Evolutionary conservation across 2,329 filamentous ascomycete genomes (phyloP).

Genomic region (Hypoxylon sp.): DNA sequence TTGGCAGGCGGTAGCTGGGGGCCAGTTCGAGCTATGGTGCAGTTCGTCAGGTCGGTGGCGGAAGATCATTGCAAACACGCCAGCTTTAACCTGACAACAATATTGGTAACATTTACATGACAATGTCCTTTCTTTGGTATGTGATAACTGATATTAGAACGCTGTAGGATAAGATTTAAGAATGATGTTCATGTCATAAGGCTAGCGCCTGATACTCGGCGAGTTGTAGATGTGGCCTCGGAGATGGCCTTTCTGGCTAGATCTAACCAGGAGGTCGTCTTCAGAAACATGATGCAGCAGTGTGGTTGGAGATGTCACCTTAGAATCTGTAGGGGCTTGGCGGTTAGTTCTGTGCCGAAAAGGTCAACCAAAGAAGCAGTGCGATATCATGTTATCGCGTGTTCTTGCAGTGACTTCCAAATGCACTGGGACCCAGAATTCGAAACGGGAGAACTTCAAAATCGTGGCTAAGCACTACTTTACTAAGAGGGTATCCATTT

Average conservation of each 20-base stretch:
- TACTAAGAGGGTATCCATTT: not conserved
- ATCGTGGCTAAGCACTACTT: slow-evolving; percentile 19
- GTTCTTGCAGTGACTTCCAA: not conserved
- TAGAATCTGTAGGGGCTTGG: not conserved
- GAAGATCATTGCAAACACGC: not conserved
- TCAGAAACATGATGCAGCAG: not conserved
- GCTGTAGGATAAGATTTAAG: not conserved
- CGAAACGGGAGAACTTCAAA: slow-evolving; percentile 27
- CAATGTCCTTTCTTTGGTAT: not conserved
- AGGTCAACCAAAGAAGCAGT: not conserved
- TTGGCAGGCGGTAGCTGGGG: slow-evolving; percentile 29
- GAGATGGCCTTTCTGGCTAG: not conserved
- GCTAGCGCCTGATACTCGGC: not conserved
- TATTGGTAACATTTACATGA: not conserved
- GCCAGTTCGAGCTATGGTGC: not conserved
- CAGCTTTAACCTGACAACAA: not conserved
- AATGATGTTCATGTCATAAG: not conserved
- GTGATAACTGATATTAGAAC: not conserved
- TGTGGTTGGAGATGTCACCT: not conserved
- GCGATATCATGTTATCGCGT: not conserved
- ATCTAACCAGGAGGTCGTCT: not conserved
- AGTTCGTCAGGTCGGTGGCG: not conserved
- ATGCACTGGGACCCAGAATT: not conserved
- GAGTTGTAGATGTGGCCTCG: not conserved
- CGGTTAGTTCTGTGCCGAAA: not conserved